These are phyloP conservation scores for Erigeron canadensis DNA, from an alignment of 129 eudicot genomes.

Conservation along the genomic window DNA sequence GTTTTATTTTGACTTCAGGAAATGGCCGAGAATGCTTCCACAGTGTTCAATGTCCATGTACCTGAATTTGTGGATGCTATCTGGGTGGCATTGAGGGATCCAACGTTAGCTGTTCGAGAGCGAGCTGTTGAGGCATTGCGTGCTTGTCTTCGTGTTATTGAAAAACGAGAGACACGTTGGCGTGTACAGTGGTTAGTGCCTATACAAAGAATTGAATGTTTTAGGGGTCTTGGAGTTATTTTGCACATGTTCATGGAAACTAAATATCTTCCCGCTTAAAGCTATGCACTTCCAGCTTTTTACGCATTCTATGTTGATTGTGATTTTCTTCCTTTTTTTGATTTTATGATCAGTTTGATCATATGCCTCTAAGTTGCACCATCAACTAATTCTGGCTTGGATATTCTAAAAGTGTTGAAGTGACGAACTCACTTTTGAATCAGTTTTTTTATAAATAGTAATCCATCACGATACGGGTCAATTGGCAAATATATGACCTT, in stretches of 20 bases:
- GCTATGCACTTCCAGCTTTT: constrained; percentile 17
- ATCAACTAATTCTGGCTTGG: neutral
- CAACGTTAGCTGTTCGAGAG: constrained; percentile 78
- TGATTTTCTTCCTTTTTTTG: neutral
- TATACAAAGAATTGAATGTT: neutral
- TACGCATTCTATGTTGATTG: constrained; percentile 14
- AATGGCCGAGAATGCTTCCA: constrained; percentile 99
- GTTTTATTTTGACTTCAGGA: constrained; percentile 49
- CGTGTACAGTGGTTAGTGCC: constrained; percentile 89
- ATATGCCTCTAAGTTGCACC: neutral
- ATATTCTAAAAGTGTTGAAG: neutral
- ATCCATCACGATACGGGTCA: neutral
- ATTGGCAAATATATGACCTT: constrained; percentile 5
- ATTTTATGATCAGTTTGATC: constrained; percentile 3
- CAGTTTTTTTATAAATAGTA: neutral
- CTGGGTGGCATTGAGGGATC: constrained; percentile 97
- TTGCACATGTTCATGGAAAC: neutral
- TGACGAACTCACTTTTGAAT: constrained; percentile 1
- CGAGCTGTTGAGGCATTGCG: constrained; percentile 97
- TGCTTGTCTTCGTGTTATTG: constrained; percentile 97
- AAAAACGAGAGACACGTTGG: constrained; percentile 98
- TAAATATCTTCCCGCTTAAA: neutral
- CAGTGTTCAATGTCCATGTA: constrained; percentile 89
- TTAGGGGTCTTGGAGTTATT: neutral
- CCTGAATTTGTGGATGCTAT: constrained; percentile 93